phyloP scores from a whole-genome alignment of 1,139 yeast species.

The Hyphopichia wangnamkhiaoensis region DNA sequence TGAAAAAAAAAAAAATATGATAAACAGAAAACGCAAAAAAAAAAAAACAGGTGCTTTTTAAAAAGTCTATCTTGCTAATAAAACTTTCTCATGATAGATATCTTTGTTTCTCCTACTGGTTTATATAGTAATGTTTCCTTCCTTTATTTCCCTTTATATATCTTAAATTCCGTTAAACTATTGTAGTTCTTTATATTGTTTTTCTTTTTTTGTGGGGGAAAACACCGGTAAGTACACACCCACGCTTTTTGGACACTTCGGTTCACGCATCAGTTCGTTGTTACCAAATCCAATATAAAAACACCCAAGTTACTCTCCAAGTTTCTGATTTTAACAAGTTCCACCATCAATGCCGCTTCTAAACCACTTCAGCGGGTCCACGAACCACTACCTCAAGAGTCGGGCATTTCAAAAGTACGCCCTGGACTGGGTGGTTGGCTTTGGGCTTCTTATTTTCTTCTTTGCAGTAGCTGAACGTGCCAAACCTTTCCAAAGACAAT shows the following conservation, averaged over 20 bases:
- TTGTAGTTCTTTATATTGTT: no score
- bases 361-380: neutral
- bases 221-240: neutral
- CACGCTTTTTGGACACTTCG: neutral
- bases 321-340: no score
- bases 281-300: no score
- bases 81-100: no score
- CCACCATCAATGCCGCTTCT: no score
- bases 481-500: conserved; percentile 24
- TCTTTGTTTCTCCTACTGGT: neutral
- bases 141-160: neutral
- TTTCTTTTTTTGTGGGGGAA: neutral
- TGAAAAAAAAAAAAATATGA: no score
- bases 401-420: conserved; percentile 11
- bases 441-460: conserved; percentile 20
- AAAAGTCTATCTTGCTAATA: no score
- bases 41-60: no score
- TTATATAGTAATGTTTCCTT: no score
- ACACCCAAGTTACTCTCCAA: no score
- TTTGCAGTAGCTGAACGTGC: conserved; percentile 29
- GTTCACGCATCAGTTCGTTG: no score
- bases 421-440: conserved; percentile 27
- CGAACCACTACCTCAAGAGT: conserved; percentile 5
- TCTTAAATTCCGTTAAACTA: neutral
- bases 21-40: no score